These are phyloP conservation scores for Grigorovia yakushimaensis DNA, from an alignment of 805 yeast genomes.

Conservation along the genomic window DNA sequence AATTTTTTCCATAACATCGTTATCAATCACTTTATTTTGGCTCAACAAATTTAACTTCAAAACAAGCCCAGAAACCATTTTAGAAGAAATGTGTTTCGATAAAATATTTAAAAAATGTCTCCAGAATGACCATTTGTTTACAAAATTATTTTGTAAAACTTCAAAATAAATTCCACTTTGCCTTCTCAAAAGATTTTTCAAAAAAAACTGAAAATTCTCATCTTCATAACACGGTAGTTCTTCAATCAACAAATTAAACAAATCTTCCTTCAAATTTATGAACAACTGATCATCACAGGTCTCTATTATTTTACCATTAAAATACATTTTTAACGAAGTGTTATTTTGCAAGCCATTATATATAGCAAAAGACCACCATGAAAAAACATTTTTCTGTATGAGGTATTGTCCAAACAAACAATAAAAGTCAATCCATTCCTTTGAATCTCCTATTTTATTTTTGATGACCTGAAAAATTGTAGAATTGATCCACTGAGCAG, in stretches of 20 bases:
- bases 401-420: conserved; percentile 19
- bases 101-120: neutral
- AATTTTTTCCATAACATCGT: conserved; percentile 3
- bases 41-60: neutral
- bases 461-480: conserved; percentile 16
- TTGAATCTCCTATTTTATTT: conserved; percentile 8
- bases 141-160: neutral
- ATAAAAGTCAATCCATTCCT: conserved; percentile 16
- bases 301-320: conserved; percentile 12
- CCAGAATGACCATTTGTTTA: neutral
- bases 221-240: conserved; percentile 6
- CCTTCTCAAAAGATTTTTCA: conserved; percentile 12
- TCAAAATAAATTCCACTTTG: conserved; percentile 6
- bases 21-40: neutral
- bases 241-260: conserved; percentile 11
- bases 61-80: neutral
- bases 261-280: conserved; percentile 11
- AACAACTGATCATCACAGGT: conserved; percentile 19
- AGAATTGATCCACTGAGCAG: conserved; percentile 17
- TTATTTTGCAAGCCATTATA: conserved; percentile 16
- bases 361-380: conserved; percentile 27
- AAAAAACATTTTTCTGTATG: conserved; percentile 11
- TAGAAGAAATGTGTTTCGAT: neutral
- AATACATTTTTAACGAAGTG: conserved; percentile 8
- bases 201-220: conserved; percentile 8